Evolutionary conservation across 2,329 filamentous ascomycete genomes (phyloP).

Genomic region (Diplodia sapinea): DNA sequence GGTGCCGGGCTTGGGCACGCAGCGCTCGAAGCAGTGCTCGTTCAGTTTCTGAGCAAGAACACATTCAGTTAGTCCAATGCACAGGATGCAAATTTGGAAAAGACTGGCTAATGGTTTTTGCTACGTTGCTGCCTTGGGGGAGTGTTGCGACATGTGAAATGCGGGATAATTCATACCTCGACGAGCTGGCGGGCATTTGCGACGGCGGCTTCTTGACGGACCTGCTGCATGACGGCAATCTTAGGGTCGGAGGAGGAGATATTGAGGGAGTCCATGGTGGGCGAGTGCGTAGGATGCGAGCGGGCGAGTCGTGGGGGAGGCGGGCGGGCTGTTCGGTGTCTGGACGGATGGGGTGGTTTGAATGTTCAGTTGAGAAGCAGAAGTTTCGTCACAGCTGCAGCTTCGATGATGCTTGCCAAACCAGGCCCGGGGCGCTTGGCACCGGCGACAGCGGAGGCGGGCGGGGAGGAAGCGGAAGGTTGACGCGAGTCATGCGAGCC

Average conservation of each 20-base stretch:
- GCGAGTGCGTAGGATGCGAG: not conserved
- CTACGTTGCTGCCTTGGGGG: not conserved
- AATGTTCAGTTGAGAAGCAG: not conserved
- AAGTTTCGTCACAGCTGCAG: conserved; percentile 25
- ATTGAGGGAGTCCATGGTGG: conserved; percentile 38
- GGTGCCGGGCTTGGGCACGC: conserved; percentile 58
- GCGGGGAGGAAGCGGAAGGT: not conserved
- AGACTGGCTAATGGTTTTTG: not conserved
- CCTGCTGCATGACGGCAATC: conserved; percentile 57
- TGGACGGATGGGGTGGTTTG: not conserved
- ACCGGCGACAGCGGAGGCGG: not conserved
- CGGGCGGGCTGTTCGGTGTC: not conserved
- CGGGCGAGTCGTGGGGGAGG: not conserved
- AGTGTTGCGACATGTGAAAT: not conserved
- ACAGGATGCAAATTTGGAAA: not conserved
- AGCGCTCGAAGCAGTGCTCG: conserved; percentile 63
- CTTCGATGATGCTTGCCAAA: conserved; percentile 18
- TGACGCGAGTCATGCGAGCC: conserved; percentile 9
- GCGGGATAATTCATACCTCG: conserved; percentile 46
- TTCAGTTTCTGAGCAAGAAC: conserved; percentile 56
- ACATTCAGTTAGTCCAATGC: not conserved
- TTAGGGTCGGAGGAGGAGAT: conserved; percentile 50
- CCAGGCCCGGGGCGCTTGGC: conserved; percentile 12
- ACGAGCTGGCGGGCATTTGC: conserved; percentile 58
- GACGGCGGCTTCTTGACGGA: conserved; percentile 60